Percentiles rank a stretch among this genome's conserved stretches.
These are phyloP conservation scores for Chaetomidium leptoderma DNA, from an alignment of 495 filamentous ascomycete genomes.

Conservation along the genomic window DNA sequence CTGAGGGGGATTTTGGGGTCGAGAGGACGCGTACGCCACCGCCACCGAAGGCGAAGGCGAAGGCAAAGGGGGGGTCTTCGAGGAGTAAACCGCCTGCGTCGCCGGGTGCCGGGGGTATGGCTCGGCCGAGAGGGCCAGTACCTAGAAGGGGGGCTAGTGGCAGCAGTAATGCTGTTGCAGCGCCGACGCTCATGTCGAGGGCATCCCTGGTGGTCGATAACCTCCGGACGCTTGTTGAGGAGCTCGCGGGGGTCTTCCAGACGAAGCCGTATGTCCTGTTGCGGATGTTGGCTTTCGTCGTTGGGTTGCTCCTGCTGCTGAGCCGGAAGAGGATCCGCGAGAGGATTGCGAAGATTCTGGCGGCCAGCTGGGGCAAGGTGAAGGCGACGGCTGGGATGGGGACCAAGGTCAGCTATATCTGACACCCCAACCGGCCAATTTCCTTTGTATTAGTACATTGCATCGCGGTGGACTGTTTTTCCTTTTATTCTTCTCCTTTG, in stretches of 20 bases:
- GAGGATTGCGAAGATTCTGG: slow-evolving; percentile 61
- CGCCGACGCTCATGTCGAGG: slow-evolving; percentile 44
- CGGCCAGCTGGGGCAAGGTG: slow-evolving; percentile 75
- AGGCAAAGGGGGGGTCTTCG: too few relatives aligned
- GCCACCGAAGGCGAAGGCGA: background rate
- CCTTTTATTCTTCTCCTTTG: slow-evolving; percentile 6
- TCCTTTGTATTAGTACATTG: slow-evolving; percentile 8
- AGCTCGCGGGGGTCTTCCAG: slow-evolving; percentile 58
- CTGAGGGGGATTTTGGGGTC: slow-evolving; percentile 14
- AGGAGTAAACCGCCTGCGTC: background rate
- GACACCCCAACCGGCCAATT: too few relatives aligned
- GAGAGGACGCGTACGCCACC: background rate
- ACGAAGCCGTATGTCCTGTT: slow-evolving; percentile 71
- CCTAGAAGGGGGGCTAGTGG: slow-evolving; percentile 24
- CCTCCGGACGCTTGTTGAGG: slow-evolving; percentile 58
- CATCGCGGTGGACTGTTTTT: slow-evolving; percentile 3
- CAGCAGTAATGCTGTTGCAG: slow-evolving; percentile 23
- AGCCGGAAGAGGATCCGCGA: slow-evolving; percentile 72
- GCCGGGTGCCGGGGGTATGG: slow-evolving; percentile 15
- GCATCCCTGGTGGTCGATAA: slow-evolving; percentile 49
- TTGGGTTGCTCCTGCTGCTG: slow-evolving; percentile 75
- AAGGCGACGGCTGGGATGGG: slow-evolving; percentile 89
- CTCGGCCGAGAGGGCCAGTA: slow-evolving; percentile 23
- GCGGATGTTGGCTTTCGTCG: slow-evolving; percentile 71
- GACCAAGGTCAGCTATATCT: slow-evolving; percentile 93